Base-by-base conservation (phyloP, 495 filamentous ascomycete species). In the Aspergillus heteromorphus region DNA sequence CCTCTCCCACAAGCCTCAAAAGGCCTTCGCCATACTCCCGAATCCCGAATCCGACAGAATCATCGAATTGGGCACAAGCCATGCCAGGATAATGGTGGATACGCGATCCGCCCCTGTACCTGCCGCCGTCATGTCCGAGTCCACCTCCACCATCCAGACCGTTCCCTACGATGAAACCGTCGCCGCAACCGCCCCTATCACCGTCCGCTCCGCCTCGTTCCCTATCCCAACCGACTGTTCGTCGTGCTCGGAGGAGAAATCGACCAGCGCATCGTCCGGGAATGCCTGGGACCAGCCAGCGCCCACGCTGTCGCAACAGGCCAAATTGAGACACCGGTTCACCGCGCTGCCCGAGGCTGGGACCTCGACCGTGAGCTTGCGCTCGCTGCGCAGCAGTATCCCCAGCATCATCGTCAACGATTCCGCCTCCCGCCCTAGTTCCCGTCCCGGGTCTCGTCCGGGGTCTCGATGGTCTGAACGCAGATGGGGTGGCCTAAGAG, bases 381-480 rank as follows among this genome's bases (percentile, higher is more conserved):
- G 66, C 21, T 72, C 73, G 19, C 48, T 71, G 50, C 68, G 63
- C 55, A 71, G 67, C 53, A 71, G 68, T 52, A 67, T 77, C 23
- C 74, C 74, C 40, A 77, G 68, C 57, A 77, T 77, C 43, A 49
- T 72, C 16, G 62, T 76, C 53, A 68, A 75, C 30, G 73, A 76
- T 47, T 45, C 58, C 20, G 59, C 56, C 17, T 50, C 62, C 7
- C 70, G 74, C 17, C 73, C 74, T 1, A 62, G 58, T 48, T 77
- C 73, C 40, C 69, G 71, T n/a, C 63, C 63, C 6, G 57, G 59
- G 1, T 65, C 63, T 40, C 68, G 71, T 17, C 62, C 62, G 18
- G 62, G 62, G 4, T 65, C 63, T 23, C 64, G 74, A 27, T 74
- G 74, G 74, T 77, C 74, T 34, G 74, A 77, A 56, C 68, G 73